These are phyloP conservation scores for Picea sitchensis DNA, from an alignment of 75 land plant species.

Conservation along the genomic window DNA sequence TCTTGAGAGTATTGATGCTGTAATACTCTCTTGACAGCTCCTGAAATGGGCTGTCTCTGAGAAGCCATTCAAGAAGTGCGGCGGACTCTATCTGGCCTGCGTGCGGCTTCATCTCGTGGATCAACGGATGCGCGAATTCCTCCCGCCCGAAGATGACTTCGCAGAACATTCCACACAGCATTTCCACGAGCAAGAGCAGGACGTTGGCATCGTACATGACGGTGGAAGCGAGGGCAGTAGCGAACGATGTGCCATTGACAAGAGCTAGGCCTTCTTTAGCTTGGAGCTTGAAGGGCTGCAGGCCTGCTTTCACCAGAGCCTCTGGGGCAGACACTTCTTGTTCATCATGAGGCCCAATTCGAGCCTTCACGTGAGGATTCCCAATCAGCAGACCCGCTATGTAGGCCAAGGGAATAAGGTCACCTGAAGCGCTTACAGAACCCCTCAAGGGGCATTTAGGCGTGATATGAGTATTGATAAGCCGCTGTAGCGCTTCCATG, in stretches of 20 bases:
- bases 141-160: constrained; percentile 51
- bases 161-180: constrained; percentile 50
- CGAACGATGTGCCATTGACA: constrained; percentile 81
- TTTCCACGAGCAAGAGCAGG: constrained; percentile 37
- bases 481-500: no score
- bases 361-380: constrained; percentile 27
- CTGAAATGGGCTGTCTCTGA: constrained; percentile 62
- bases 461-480: no score
- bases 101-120: constrained; percentile 52
- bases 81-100: constrained; percentile 81
- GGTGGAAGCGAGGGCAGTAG: constrained; percentile 59
- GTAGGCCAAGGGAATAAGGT: no score
- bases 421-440: no score
- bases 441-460: no score
- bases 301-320: constrained; percentile 27
- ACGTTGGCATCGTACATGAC: constrained; percentile 67
- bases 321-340: constrained; percentile 27
- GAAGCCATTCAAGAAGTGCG: constrained; percentile 71
- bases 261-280: constrained; percentile 69
- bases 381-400: no score
- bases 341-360: constrained; percentile 17
- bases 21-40: constrained; percentile 53
- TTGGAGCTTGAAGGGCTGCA: constrained; percentile 49
- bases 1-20: constrained; percentile 66
- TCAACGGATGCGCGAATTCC: constrained; percentile 43